These are phyloP conservation scores for Podospora bellae-mahoneyi DNA, from an alignment of 495 filamentous ascomycete species.

Conservation along the genomic window DNA sequence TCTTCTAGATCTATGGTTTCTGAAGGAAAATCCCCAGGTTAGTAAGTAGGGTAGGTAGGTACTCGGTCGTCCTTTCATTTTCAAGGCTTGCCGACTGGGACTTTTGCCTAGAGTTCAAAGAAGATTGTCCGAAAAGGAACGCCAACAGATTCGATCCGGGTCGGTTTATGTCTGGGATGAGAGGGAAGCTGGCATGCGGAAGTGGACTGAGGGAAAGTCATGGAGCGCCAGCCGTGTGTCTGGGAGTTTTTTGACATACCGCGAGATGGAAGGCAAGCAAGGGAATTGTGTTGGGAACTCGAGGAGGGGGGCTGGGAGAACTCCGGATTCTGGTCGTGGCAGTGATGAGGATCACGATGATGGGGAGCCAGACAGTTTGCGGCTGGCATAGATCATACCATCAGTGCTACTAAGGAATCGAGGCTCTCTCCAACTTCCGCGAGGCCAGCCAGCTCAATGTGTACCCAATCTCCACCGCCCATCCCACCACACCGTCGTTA, in stretches of 20 bases:
- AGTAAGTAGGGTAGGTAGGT: too few species aligned
- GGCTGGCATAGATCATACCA: slow-evolving; percentile 27
- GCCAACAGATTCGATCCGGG: slow-evolving; percentile 88
- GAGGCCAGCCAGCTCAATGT: too few species aligned
- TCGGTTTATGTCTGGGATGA: slow-evolving; percentile 99
- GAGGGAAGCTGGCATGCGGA: slow-evolving; percentile 93
- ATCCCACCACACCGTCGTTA: not conserved
- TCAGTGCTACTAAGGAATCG: too few species aligned
- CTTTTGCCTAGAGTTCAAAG: slow-evolving; percentile 88
- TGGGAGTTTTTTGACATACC: slow-evolving; percentile 94
- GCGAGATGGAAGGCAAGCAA: slow-evolving; percentile 98
- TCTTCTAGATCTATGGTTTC: too few species aligned
- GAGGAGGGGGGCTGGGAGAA: slow-evolving; percentile 61
- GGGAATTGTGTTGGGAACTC: slow-evolving; percentile 54
- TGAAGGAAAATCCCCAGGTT: too few species aligned
- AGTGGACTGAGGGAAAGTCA: slow-evolving; percentile 98
- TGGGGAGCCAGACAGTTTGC: slow-evolving; percentile 72
- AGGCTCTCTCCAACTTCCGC: too few species aligned
- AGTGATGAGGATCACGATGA: slow-evolving; percentile 81
- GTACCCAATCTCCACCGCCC: too few species aligned
- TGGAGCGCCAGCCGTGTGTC: slow-evolving; percentile 98
- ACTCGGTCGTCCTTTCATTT: slow-evolving; percentile 42
- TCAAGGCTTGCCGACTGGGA: slow-evolving; percentile 92
- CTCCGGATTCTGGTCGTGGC: slow-evolving; percentile 70
- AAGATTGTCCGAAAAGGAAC: slow-evolving; percentile 92